phyloP scores from a whole-genome alignment of 192 early-diverging fungal species.

The Backusella sp. region DNA sequence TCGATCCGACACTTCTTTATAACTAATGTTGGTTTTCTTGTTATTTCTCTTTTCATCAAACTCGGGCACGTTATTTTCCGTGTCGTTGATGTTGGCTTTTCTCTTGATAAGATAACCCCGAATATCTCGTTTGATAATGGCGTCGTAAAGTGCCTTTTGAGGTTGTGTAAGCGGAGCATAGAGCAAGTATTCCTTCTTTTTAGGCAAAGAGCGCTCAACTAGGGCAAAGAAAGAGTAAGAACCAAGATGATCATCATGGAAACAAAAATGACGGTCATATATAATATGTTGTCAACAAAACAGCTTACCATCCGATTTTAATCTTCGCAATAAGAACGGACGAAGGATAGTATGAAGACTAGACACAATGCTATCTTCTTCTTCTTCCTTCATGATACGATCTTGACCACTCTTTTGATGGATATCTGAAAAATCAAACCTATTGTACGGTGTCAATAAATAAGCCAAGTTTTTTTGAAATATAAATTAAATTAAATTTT shows the following conservation, averaged over 20 bases:
- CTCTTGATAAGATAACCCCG: slow-evolving; percentile 57
- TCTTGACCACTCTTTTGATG: slow-evolving; percentile 61
- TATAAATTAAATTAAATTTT: slow-evolving; percentile 12
- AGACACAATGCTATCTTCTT: slow-evolving; percentile 63
- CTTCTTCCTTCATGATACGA: slow-evolving; percentile 66
- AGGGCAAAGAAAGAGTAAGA: slow-evolving; percentile 15
- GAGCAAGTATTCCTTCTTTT: slow-evolving; percentile 87
- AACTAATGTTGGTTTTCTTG: slow-evolving; percentile 32
- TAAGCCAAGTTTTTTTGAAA: too few species aligned
- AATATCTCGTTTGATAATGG: slow-evolving; percentile 57
- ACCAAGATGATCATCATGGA: not conserved
- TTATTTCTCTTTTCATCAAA: slow-evolving; percentile 37
- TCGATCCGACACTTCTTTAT: slow-evolving; percentile 33
- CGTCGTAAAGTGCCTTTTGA: slow-evolving; percentile 75
- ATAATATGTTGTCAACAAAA: too few species aligned
- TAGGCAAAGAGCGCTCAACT: slow-evolving; percentile 87
- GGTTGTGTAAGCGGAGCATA: slow-evolving; percentile 70
- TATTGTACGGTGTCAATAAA: not conserved
- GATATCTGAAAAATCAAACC: slow-evolving; percentile 80
- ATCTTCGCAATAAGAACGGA: slow-evolving; percentile 58
- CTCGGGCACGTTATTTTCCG: slow-evolving; percentile 7
- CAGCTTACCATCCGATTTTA: slow-evolving; percentile 67
- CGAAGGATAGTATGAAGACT: slow-evolving; percentile 89
- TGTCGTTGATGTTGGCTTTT: slow-evolving; percentile 6
- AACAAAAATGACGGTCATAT: too few species aligned